Percentiles rank a stretch among this genome's conserved stretches.
Conservation (phyloP, 2,329 filamentous ascomycete species). For the Epichloe hybrida region DNA sequence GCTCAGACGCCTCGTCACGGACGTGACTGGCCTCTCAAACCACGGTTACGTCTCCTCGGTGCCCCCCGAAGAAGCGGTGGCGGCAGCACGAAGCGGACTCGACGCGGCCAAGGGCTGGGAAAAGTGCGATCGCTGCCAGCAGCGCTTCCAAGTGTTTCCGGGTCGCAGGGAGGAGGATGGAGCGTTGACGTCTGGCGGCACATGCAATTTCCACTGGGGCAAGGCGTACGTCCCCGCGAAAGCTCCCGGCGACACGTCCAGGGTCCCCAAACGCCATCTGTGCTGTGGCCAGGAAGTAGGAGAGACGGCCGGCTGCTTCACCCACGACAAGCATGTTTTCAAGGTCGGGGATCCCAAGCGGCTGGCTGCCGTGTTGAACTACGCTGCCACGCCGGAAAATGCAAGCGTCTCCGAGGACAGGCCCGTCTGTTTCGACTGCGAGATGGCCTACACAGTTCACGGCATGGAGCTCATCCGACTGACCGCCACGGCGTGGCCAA, state of each 20-base stretch:
- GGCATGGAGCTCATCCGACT: slow-evolving; percentile 84
- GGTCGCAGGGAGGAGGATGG: slow-evolving; percentile 67
- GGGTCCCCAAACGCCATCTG: slow-evolving; percentile 49
- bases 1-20: slow-evolving; percentile 47
- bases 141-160: slow-evolving; percentile 84
- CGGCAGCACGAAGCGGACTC: slow-evolving; percentile 50
- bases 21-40: slow-evolving; percentile 46
- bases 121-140: slow-evolving; percentile 72
- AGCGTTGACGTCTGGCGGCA: slow-evolving; percentile 60
- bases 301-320: slow-evolving; percentile 61
- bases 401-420: slow-evolving; percentile 32
- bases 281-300: slow-evolving; percentile 72
- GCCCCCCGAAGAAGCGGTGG: slow-evolving; percentile 54
- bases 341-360: slow-evolving; percentile 65
- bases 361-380: slow-evolving; percentile 67
- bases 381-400: slow-evolving; percentile 62
- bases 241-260: slow-evolving; percentile 41
- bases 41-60: slow-evolving; percentile 63
- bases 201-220: slow-evolving; percentile 71
- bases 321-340: slow-evolving; percentile 66
- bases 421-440: slow-evolving; percentile 83
- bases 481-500: slow-evolving; percentile 80
- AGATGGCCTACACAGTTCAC: slow-evolving; percentile 89
- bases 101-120: slow-evolving; percentile 65
- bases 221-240: slow-evolving; percentile 48